phyloP scores from a whole-genome alignment of 2,329 filamentous ascomycete species.

The Penicillium rolfsii region DNA sequence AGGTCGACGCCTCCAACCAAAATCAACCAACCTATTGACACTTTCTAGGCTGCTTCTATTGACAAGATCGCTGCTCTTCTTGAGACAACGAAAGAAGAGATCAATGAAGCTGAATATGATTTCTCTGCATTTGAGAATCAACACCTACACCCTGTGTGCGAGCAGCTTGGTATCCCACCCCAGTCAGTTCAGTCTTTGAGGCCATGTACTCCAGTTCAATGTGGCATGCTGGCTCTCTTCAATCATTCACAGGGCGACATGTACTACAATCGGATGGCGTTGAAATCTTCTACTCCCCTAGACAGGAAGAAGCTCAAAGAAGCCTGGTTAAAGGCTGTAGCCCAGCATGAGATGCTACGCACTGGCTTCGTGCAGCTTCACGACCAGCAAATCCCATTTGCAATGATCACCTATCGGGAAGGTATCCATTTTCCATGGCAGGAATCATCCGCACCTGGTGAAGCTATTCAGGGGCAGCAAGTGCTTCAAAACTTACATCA shows the following conservation, averaged over 20 bases:
- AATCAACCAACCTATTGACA: background rate
- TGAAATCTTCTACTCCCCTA: slow-evolving; percentile 48
- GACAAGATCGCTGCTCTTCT: slow-evolving; percentile 38
- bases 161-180: slow-evolving; percentile 34
- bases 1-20: background rate
- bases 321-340: slow-evolving; percentile 63
- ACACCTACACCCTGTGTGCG: slow-evolving; percentile 41
- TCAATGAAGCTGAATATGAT: slow-evolving; percentile 44
- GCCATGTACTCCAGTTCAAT: slow-evolving; percentile 79
- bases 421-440: slow-evolving; percentile 47
- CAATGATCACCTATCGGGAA: slow-evolving; percentile 68
- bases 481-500: slow-evolving; percentile 53
- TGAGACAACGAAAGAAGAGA: slow-evolving; percentile 41
- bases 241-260: slow-evolving; percentile 65
- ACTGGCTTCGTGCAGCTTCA: slow-evolving; percentile 71
- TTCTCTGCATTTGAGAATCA: slow-evolving; percentile 56
- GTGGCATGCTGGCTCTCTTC: slow-evolving; percentile 77
- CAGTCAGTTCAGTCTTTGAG: slow-evolving; percentile 60
- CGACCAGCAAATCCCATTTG: slow-evolving; percentile 65
- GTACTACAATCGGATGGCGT: slow-evolving; percentile 76
- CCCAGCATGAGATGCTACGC: slow-evolving; percentile 71
- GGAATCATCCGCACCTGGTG: slow-evolving; percentile 13
- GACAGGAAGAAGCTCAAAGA: slow-evolving; percentile 48
- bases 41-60: slow-evolving; percentile 41
- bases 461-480: slow-evolving; percentile 18